A percentile compares a stretch with the other conserved stretches of the same genome.
These are phyloP conservation scores for Thermothielavioides terrestris DNA, from an alignment of 495 filamentous ascomycete genomes.

Conservation along the genomic window DNA sequence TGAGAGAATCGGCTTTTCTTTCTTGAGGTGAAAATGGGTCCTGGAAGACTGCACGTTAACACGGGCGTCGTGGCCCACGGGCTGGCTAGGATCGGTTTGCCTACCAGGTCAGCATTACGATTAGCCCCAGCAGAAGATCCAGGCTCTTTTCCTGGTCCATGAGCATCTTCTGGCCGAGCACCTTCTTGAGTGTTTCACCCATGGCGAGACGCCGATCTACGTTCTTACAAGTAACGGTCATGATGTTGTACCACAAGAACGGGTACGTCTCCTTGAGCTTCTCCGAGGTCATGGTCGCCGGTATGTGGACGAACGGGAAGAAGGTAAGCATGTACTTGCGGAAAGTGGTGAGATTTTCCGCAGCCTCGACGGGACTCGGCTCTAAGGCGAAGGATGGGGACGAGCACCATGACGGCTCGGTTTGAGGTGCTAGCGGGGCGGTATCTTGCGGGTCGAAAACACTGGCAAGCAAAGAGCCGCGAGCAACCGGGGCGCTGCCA, in stretches of 20 bases:
- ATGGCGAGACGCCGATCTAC: conserved; percentile 15
- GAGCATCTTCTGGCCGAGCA: conserved; percentile 40
- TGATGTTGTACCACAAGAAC: conserved; percentile 48
- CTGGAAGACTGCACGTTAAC: conserved; percentile 4
- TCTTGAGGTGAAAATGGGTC: conserved; percentile 12
- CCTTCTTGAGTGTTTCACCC: conserved; percentile 30
- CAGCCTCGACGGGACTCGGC: conserved; percentile 22
- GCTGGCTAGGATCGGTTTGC: neutral
- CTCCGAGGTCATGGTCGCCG: conserved; percentile 35
- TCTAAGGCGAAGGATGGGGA: conserved; percentile 11
- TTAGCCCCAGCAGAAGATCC: conserved; percentile 48
- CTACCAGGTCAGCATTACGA: conserved; percentile 42
- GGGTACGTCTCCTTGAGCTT: conserved; percentile 40
- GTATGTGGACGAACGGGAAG: conserved; percentile 33
- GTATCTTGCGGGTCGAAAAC: conserved; percentile 2
- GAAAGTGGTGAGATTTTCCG: conserved; percentile 24
- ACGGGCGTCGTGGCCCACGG: neutral
- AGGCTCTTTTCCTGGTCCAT: conserved; percentile 42
- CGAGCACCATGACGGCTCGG: neutral
- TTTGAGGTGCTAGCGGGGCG: neutral
- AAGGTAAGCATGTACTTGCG: conserved; percentile 27
- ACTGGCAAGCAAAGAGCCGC: neutral
- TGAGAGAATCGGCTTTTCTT: conserved; percentile 31
- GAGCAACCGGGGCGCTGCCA: neutral
- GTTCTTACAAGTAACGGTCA: conserved; percentile 29